Evolutionary conservation across 352 stramenopile genomes (phyloP), one percentile per base, ranked within the genome.

Genomic region (Aphanomyces astaci): DNA sequence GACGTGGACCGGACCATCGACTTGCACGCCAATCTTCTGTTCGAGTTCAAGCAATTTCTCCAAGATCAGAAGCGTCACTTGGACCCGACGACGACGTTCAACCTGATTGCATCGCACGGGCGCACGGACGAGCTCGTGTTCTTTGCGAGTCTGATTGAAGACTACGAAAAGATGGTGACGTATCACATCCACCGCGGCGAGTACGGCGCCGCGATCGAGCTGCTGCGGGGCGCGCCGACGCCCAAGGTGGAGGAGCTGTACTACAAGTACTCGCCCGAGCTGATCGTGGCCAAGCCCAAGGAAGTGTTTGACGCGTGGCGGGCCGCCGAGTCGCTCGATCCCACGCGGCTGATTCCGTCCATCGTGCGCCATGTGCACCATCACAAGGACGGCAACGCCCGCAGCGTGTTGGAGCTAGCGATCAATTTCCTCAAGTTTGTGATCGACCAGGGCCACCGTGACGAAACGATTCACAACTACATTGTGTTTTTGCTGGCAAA

Each of bases 211-310:
- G 89, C 91, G 4, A 95, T 98, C 55, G 87, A 95, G 39, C 69
- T 97, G 45, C 77, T 98, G 28, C 81, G 81, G 33, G 89, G 88
- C 19, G 89, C 95, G 27, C 86, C 88, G 55, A 94, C 90, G 39
- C 87, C 89, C 30, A 96, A 96, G 63, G 88, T 97, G 10, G 90
- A 97, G 66, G 83, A 94, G 65, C 74, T 98, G 7, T 96, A 95
- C 74, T 97, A 98, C 81, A 97, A 97, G 71, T 98, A 97, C 74
- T 96, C 89, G 17, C 88, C 91, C 0, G 87, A 96, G 54, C 76
- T 98, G 32, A 97, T 97, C 65, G 85, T 96, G 9, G 84, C 94
- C 66, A 95, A 95, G 68, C 88, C 91, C 0, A 91, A 90, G 64
- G 85, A 96, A 65, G 88, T 95, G 49, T 96, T 97, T 43, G 86